Conservation (phyloP, 768 basidiomycete genomes). For the Dendrothele bispora region DNA sequence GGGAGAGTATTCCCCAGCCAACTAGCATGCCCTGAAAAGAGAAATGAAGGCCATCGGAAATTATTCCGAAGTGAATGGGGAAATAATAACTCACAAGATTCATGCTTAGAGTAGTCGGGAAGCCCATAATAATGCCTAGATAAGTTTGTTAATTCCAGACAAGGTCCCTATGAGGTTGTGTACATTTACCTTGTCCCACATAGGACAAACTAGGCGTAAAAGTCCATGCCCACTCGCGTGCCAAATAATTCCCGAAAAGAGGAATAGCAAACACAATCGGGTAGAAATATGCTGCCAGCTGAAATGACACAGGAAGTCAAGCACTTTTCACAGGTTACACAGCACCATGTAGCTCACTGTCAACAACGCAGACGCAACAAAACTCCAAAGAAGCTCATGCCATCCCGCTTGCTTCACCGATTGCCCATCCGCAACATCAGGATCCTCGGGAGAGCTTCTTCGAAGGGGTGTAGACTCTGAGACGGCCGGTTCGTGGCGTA, state of each 20-base stretch:
- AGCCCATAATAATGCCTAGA: slow-evolving; percentile 94
- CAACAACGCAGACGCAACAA: slow-evolving; percentile 67
- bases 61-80: too few species aligned
- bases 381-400: slow-evolving; percentile 76
- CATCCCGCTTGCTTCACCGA: slow-evolving; percentile 70
- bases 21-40: slow-evolving; percentile 83
- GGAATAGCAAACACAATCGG: slow-evolving; percentile 88
- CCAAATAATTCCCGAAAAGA: slow-evolving; percentile 79
- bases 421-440: slow-evolving; percentile 39
- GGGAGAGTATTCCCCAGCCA: slow-evolving; percentile 94
- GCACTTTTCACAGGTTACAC: background rate
- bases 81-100: slow-evolving; percentile 67
- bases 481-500: slow-evolving; percentile 2
- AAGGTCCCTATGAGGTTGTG: slow-evolving; percentile 2
- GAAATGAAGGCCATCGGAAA: background rate
- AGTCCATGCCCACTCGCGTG: slow-evolving; percentile 88
- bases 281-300: slow-evolving; percentile 89
- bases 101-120: slow-evolving; percentile 93
- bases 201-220: slow-evolving; percentile 92
- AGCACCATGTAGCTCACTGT: slow-evolving; percentile 55
- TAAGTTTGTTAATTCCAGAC: slow-evolving; percentile 5
- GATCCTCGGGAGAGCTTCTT: slow-evolving; percentile 33
- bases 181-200: slow-evolving; percentile 78
- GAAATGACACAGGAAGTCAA: slow-evolving; percentile 10
- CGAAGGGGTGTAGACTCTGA: slow-evolving; percentile 16